A percentile compares a stretch with the other conserved stretches of the same genome.
These are phyloP conservation scores for Hibiscus trionum DNA, from an alignment of 345 rosid genomes.

Conservation along the genomic window DNA sequence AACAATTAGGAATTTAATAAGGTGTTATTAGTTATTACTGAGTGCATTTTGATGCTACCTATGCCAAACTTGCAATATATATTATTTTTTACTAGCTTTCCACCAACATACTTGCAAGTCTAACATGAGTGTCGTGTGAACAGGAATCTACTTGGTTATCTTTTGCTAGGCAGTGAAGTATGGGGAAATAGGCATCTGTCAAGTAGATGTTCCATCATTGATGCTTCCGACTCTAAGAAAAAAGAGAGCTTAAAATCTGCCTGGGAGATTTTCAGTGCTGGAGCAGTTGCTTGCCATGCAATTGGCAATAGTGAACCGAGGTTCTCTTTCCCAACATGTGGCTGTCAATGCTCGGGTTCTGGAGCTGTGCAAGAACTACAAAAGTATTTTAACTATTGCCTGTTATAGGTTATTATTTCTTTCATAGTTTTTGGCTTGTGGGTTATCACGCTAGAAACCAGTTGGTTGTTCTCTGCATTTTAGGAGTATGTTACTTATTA, in stretches of 20 bases:
- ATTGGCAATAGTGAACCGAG: slow-evolving; percentile 57
- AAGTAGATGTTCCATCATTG: slow-evolving; percentile 52
- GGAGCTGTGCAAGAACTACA: slow-evolving; percentile 55
- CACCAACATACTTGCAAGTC: slow-evolving; percentile 5
- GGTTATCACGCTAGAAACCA: background rate
- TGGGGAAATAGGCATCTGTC: slow-evolving; percentile 46
- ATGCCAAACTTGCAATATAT: background rate
- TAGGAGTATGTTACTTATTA: background rate
- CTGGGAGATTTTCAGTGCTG: slow-evolving; percentile 72
- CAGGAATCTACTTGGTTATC: slow-evolving; percentile 87
- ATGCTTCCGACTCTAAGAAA: slow-evolving; percentile 26
- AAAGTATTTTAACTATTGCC: slow-evolving; percentile 36
- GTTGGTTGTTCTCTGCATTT: background rate
- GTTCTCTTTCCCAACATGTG: slow-evolving; percentile 78
- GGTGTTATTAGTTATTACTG: background rate
- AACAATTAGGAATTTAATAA: background rate
- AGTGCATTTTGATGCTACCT: slow-evolving; percentile 3
- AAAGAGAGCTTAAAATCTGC: slow-evolving; percentile 58
- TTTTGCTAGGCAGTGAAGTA: slow-evolving; percentile 58
- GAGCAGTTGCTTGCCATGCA: slow-evolving; percentile 77
- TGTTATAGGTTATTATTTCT: background rate
- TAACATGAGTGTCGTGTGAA: slow-evolving; percentile 24
- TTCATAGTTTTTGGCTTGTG: slow-evolving; percentile 11
- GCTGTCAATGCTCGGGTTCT: slow-evolving; percentile 49
- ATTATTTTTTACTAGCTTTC: background rate